Base-by-base conservation (phyloP, 2,329 filamentous ascomycete genomes). In the Plenodomus biglobosus region DNA sequence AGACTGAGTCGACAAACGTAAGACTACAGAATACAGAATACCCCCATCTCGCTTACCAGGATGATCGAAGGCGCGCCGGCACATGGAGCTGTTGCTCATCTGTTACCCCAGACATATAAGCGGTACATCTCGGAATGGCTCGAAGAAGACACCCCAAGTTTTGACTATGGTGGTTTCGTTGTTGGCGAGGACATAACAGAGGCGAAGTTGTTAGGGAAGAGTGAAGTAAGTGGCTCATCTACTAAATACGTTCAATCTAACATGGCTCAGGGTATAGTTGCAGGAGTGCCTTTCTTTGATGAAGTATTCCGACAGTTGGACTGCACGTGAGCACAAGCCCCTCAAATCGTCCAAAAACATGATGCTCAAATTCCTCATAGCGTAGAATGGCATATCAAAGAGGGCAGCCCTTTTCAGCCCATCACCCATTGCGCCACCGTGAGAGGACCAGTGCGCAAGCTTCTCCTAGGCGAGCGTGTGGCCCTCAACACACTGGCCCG, bases 151-250 rank as follows among this genome's bases (percentile, higher is more conserved):
- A 95, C 91, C 2, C 94, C 94, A 3, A 94, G 90, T 44, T 92
- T 96, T 75, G 94, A 99, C 79, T 96, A 96, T 71, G 94, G 90
- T 65, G 94, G 94, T 52, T 99, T 95, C 73, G 94, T 99, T 6
- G 94, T 99, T 19, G 94, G 94, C 55, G 83, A 88, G 34, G 76
- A 75, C 15, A 66, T 75, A 8, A 74, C 74, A 1, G 76, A 78
- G 58, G 77, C 77, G 2, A 73, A 73, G 22, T 61, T 85, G 17
- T 68, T 85, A 18, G 83, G 82, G 2, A 85, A 85, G 66, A 80
- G 77, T 54, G 71, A 77, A 64, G 78, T 80, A 61, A 48, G 68
- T 59, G 20, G 35, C 30, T 37, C 4, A 21, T 36, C 8, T 16
- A 3, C 7, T 18, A 17, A 8, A 15, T 21, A 27, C 13, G 6